Evolutionary conservation across 768 basidiomycete genomes (phyloP), one percentile per base, ranked within the genome.

Genomic region (Suillus weaverae): DNA sequence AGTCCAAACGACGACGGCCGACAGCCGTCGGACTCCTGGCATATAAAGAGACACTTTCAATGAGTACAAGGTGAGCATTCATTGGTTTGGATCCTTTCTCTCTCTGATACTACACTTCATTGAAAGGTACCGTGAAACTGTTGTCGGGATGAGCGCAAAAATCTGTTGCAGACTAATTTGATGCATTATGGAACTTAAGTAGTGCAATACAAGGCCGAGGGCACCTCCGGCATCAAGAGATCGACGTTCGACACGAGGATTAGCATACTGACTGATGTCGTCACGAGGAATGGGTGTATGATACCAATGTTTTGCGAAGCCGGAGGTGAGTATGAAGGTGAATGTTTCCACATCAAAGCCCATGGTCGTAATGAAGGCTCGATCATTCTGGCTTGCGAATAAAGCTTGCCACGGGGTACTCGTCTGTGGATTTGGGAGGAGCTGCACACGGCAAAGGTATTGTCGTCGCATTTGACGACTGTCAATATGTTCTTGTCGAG

Each of bases 61-160:
- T 6, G 41, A 43, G 44, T 11, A 46, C 8, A 46, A n/a, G 10
- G 20, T 46, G n/a, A n/a, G 44, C n/a, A 46, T n/a, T 46, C 20
- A 8, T 46, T 46, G 20, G 7, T n/a, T n/a, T 46, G 8, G 4
- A 8, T 46, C 20, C 44, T 10, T 22, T 48, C n/a, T 48, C n/a
- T 48, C 46, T 22, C n/a, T 22, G 5, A 48, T 22, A 22, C 26
- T 26, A 26, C 26, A 26, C 26, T 26, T 26, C 26, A 26, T 48
- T 2, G 36, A 59, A 64, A 81, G 69, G 61, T 83, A 83, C 0
- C 73, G 65, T 0, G 76, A 73, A 14, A 74, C 69, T 0, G 79
- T 82, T 2, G 77, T 35, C 6, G 81, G 79, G 33, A 80, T 76
- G 11, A 83, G 59, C 0, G 78, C 78, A 69, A 84, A 84, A 1